phyloP scores from a whole-genome alignment of 495 filamentous ascomycete species.

The Podospora fimiseda region DNA sequence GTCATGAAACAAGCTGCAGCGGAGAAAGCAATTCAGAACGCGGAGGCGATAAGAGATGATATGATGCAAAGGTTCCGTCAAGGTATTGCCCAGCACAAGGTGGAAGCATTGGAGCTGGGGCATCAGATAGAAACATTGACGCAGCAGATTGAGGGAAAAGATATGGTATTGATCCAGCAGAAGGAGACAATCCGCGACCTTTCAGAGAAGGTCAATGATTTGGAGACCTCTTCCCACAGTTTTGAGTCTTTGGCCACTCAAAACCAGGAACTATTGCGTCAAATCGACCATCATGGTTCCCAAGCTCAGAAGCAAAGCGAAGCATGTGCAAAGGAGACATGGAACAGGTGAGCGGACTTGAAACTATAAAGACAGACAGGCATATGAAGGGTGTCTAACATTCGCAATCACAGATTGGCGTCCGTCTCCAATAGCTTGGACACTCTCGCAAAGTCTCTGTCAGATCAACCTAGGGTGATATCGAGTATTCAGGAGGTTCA shows the following conservation, averaged over 20 bases:
- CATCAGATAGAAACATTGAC: conserved; percentile 19
- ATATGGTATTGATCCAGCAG: conserved; percentile 25
- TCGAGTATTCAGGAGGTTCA: conserved; percentile 6
- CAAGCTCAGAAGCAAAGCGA: conserved; percentile 8
- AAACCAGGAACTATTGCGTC: conserved; percentile 27
- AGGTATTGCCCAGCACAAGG: conserved; percentile 20
- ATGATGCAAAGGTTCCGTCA: conserved; percentile 28
- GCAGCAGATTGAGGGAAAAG: conserved; percentile 22
- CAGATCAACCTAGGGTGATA: conserved; percentile 9
- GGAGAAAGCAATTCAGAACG: conserved; percentile 20
- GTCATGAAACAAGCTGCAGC: conserved; percentile 11
- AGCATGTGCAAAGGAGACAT: conserved; percentile 3
- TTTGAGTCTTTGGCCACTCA: conserved; percentile 24
- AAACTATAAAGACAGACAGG: not conserved
- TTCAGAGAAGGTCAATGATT: conserved; percentile 21
- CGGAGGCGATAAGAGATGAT: conserved; percentile 27
- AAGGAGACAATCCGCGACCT: conserved; percentile 19
- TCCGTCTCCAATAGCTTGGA: conserved; percentile 10
- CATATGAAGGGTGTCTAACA: conserved; percentile 1
- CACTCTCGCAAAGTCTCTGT: not conserved
- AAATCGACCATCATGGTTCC: conserved; percentile 18
- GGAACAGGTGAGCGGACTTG: conserved; percentile 5
- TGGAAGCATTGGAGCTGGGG: conserved; percentile 22
- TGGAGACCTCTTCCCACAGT: conserved; percentile 20
- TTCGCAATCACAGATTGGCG: conserved; percentile 12